phyloP scores from a whole-genome alignment of 1,139 yeast genomes.

The Meyerozyma guilliermondii region DNA sequence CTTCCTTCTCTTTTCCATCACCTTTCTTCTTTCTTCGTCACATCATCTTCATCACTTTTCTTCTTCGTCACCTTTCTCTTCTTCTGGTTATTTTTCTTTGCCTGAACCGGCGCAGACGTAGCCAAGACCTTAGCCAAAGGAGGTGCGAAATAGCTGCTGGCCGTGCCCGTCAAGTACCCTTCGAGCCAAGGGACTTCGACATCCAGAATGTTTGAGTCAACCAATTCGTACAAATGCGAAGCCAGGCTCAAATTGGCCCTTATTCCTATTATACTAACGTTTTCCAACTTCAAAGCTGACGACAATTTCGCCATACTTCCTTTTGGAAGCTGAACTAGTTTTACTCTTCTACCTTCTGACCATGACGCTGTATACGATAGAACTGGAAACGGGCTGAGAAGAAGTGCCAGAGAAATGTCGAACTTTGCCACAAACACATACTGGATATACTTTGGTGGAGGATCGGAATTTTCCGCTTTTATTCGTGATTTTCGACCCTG shows the following conservation, averaged over 20 bases:
- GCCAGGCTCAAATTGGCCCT: constrained; percentile 20
- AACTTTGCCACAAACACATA: constrained; percentile 51
- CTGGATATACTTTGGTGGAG: constrained; percentile 15
- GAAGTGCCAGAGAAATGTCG: constrained; percentile 45
- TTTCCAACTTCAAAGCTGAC: constrained; percentile 21
- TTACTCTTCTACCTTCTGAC: constrained; percentile 26
- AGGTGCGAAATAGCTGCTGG: constrained; percentile 14
- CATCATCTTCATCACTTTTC: not conserved
- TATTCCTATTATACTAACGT: constrained; percentile 27
- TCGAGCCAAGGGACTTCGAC: constrained; percentile 45
- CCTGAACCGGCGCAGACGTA: constrained; percentile 37
- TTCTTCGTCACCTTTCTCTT: not conserved
- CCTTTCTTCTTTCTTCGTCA: not conserved
- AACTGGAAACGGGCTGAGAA: constrained; percentile 50
- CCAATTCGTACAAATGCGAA: constrained; percentile 22
- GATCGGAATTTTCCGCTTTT: constrained; percentile 8
- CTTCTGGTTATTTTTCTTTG: constrained; percentile 17
- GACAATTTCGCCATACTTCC: constrained; percentile 38
- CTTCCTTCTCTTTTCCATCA: constrained; percentile 1
- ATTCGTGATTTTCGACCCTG: constrained; percentile 9
- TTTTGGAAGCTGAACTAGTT: constrained; percentile 50
- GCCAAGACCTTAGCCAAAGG: constrained; percentile 35
- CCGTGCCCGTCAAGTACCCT: constrained; percentile 18
- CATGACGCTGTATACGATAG: constrained; percentile 43
- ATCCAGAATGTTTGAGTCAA: constrained; percentile 29